Percentiles rank a stretch among this genome's conserved stretches.
Evolutionary conservation across 2,329 filamentous ascomycete genomes (phyloP).

Genomic region (Rutstroemia sp.): DNA sequence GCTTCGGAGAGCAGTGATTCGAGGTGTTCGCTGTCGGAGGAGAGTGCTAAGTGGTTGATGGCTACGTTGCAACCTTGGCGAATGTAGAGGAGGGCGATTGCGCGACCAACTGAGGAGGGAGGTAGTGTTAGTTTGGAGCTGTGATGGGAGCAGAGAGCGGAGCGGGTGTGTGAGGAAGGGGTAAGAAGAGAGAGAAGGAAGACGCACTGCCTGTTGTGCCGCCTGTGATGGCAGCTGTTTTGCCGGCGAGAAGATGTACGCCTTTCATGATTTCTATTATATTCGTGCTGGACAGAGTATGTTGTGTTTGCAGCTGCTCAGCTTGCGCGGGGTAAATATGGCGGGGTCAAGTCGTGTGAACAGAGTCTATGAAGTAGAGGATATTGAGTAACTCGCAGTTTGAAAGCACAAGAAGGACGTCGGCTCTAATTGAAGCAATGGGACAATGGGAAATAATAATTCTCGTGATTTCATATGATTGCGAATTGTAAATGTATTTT

Average conservation of each 20-base stretch:
- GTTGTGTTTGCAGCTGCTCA: background rate
- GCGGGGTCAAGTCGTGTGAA: too few relatives aligned
- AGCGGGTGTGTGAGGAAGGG: background rate
- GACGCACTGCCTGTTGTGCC: constrained; percentile 9
- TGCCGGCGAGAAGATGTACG: constrained; percentile 1
- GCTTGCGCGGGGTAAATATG: too few relatives aligned
- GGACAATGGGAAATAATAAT: too few relatives aligned
- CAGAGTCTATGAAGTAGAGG: too few relatives aligned
- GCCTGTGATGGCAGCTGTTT: constrained; percentile 10
- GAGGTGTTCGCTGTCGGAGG: constrained; percentile 43
- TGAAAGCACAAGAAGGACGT: too few relatives aligned
- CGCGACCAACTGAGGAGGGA: constrained; percentile 58
- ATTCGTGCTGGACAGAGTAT: background rate
- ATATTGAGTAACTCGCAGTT: too few relatives aligned
- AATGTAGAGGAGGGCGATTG: constrained; percentile 74
- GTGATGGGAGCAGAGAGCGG: constrained; percentile 47
- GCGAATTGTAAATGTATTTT: background rate
- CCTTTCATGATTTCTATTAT: background rate
- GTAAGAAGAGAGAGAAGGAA: background rate
- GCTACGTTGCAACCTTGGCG: constrained; percentile 71
- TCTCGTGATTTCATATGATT: background rate
- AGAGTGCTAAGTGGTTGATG: constrained; percentile 68
- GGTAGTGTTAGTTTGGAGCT: background rate
- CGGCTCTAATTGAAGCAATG: too few relatives aligned
- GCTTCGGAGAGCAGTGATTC: constrained; percentile 46